Conservation (phyloP, 768 basidiomycete species). For the Rhodotorula toruloides region DNA sequence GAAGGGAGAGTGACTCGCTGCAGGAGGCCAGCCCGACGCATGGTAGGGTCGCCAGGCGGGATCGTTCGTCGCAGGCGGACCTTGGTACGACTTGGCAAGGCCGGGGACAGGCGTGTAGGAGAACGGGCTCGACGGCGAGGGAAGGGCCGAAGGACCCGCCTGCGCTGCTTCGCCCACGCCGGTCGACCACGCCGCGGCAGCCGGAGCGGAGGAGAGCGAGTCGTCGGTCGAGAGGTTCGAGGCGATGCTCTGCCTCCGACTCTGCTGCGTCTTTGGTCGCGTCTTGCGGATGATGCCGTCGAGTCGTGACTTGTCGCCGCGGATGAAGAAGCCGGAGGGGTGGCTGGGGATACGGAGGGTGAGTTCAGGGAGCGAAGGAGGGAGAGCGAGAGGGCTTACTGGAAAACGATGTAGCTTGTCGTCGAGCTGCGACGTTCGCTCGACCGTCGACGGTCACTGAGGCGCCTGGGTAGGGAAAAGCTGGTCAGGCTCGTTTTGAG, state of each 20-base stretch:
- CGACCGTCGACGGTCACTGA: conserved; percentile 22
- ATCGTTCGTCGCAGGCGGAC: no score
- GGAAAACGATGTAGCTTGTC: conserved; percentile 10
- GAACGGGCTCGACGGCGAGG: neutral
- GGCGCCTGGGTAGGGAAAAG: conserved; percentile 2
- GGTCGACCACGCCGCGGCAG: no score
- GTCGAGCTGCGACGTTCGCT: conserved; percentile 6
- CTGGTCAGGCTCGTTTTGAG: neutral
- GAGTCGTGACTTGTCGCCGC: conserved; percentile 15
- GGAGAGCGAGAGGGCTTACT: neutral
- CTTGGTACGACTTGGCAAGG: no score
- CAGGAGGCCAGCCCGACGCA: no score
- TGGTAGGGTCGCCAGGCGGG: no score
- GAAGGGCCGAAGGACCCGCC: neutral
- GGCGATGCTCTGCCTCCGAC: conserved; percentile 9
- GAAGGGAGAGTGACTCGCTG: no score
- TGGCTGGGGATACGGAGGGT: conserved; percentile 1
- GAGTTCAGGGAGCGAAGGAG: neutral
- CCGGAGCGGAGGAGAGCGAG: no score
- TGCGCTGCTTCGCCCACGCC: no score
- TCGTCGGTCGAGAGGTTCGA: conserved; percentile 23
- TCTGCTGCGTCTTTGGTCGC: neutral
- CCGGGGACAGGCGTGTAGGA: no score
- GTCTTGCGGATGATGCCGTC: conserved; percentile 26
- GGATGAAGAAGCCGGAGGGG: conserved; percentile 16